Base-by-base conservation (phyloP, 495 filamentous ascomycete species). In the Cryomyces antarcticus region DNA sequence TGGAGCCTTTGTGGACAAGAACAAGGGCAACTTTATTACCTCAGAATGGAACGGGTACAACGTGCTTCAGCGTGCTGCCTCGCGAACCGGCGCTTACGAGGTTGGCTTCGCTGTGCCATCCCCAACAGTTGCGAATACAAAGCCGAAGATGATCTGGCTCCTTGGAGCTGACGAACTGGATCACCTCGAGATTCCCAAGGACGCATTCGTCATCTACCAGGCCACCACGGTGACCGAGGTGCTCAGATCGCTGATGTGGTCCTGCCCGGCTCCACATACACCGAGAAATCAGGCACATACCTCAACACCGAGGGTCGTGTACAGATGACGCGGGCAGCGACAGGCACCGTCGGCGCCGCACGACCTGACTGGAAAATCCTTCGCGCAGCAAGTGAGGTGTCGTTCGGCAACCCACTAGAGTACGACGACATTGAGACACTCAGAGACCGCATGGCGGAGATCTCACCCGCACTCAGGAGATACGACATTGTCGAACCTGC, bases 361-460 rank as follows among this genome's bases (percentile, higher is more conserved):
- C 73, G 89, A 50, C 87, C 92, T 49, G 89, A 97, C 60, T 97
- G 89, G 89, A 96, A 95, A 69, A 96, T 97, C 51, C 73, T 97
- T 50, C 83, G 89, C 43, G 89, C 89, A 2, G 69, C 68, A 45
- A 83, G 78, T 58, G 92, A 95, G 61, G 93, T 86, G 63, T 24
- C 17, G 17, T 70, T 97, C n/a, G 82, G 82, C 39, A 72, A 62
- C 4, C 76, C 83, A 37, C 71, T 97, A 38, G 82, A 86, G 27
- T 97, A 96, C 52, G 89, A 96, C 57, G 82, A 94, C 49, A 72
- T 97, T 28, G 79, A 86, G 50, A 67, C 71, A 42, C 67, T 97
- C 24, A 70, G 89, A 34, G 84, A 93, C 50, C 80, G 89, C 43
- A 93, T 96, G 86, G 80, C 80, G 46, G 84, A 95, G 62, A 85